Percentiles rank a stretch among this genome's conserved stretches.
Conservation (phyloP, 83 land plant genomes). For the Picea abies region DNA sequence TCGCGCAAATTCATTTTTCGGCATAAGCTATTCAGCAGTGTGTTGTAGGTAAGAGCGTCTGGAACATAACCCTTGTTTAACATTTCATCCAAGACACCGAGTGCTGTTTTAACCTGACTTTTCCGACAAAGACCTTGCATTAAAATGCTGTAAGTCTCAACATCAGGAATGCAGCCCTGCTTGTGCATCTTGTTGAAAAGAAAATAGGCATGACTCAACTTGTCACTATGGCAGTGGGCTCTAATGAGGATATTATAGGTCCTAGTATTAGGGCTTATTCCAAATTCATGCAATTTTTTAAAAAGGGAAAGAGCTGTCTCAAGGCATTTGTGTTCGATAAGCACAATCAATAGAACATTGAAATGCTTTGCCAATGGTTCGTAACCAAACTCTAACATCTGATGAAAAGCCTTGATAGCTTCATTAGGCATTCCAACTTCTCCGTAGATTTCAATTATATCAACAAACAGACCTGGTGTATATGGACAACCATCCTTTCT, state of each 20-base stretch:
- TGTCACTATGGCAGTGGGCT: slow-evolving; percentile 33
- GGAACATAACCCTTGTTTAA: slow-evolving; percentile 60
- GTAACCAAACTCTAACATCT: slow-evolving; percentile 31
- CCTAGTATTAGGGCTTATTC: slow-evolving; percentile 32
- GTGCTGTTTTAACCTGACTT: slow-evolving; percentile 56
- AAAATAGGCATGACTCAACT: slow-evolving; percentile 43
- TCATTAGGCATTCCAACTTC: slow-evolving; percentile 32
- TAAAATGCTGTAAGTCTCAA: slow-evolving; percentile 49
- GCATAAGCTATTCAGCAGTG: slow-evolving; percentile 60
- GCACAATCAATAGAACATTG: slow-evolving; percentile 33
- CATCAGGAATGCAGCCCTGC: slow-evolving; percentile 43
- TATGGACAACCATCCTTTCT: slow-evolving; percentile 18
- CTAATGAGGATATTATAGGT: slow-evolving; percentile 52
- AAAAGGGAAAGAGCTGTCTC: slow-evolving; percentile 8
- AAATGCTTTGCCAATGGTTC: slow-evolving; percentile 36
- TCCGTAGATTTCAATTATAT: slow-evolving; percentile 37
- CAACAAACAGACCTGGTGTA: slow-evolving; percentile 40
- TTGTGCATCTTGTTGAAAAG: slow-evolving; percentile 55
- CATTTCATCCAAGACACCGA: slow-evolving; percentile 59
- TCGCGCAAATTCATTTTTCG: slow-evolving; percentile 61
- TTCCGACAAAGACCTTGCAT: slow-evolving; percentile 66
- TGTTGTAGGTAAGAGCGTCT: slow-evolving; percentile 46
- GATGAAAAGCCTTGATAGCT: slow-evolving; percentile 33
- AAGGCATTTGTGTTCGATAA: slow-evolving; percentile 26
- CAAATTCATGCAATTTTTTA: not conserved